phyloP scores from a whole-genome alignment of 306 rosid species.

The Rosa lucieae region DNA sequence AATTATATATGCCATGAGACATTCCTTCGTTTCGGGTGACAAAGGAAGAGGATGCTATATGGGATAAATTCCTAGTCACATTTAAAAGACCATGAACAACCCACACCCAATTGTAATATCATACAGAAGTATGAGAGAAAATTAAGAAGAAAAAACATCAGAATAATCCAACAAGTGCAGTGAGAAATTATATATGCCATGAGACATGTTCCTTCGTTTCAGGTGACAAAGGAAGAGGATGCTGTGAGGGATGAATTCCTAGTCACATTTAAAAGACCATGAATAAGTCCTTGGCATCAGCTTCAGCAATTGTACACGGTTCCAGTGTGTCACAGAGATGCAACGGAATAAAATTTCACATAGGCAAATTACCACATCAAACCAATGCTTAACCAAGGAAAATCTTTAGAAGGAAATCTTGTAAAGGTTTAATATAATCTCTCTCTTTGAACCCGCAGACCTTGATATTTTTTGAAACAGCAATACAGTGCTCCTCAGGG shows the following conservation, averaged over 20 bases:
- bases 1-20: background rate
- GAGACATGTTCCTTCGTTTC: background rate
- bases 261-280: constrained; percentile 1
- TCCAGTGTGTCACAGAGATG: background rate
- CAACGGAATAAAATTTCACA: background rate
- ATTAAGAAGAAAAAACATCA: background rate
- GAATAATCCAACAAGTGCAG: background rate
- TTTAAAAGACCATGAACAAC: constrained; percentile 1
- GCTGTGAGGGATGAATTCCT: background rate
- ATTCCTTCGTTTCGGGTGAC: background rate
- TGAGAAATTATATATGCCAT: background rate
- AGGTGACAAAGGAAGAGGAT: background rate
- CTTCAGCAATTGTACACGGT: background rate
- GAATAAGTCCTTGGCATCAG: background rate
- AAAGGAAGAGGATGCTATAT: background rate
- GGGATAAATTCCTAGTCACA: background rate
- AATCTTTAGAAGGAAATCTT: background rate
- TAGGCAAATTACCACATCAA: background rate
- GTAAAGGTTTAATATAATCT: background rate
- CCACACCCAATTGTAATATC: too few species aligned
- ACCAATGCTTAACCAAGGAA: background rate
- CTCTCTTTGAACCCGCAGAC: background rate
- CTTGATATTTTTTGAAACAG: background rate
- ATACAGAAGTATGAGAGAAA: background rate
- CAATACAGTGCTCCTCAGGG: background rate